Conservation (phyloP, 2,329 filamentous ascomycete species). For the Colletotrichum sp. region DNA sequence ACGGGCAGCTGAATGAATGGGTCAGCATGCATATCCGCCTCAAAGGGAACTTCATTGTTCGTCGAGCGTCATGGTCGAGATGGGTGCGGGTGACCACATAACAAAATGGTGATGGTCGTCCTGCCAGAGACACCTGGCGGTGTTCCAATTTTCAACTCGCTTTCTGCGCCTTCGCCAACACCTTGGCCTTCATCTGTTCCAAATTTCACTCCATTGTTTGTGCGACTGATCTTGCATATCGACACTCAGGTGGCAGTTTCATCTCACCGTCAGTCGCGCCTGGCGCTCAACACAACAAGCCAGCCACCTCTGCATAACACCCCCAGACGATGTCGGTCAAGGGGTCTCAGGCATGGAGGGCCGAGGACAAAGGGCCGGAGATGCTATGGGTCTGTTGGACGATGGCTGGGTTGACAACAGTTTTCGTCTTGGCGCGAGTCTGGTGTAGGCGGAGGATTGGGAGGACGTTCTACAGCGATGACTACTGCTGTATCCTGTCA, state of each 20-base stretch:
- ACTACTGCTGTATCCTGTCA: neutral
- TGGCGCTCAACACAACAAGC: neutral
- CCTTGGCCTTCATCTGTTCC: neutral
- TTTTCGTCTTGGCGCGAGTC: neutral
- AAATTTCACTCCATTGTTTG: neutral
- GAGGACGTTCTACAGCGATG: neutral
- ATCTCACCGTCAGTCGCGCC: neutral
- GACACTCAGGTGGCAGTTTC: neutral
- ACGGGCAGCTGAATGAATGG: neutral
- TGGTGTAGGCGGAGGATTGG: neutral
- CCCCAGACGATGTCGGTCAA: neutral
- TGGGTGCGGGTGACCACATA: neutral
- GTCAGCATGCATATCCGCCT: neutral
- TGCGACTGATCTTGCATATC: neutral
- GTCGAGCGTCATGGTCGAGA: neutral
- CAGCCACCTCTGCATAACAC: neutral
- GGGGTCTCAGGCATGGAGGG: neutral
- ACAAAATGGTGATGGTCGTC: neutral
- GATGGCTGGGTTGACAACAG: neutral
- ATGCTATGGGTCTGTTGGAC: neutral
- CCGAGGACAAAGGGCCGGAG: neutral
- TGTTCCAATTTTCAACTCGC: neutral
- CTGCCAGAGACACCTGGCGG: neutral
- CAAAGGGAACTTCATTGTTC: neutral
- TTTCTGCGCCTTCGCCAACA: neutral